Evolutionary conservation across 768 basidiomycete genomes (phyloP).

Genomic region (Saitozyma sp.): DNA sequence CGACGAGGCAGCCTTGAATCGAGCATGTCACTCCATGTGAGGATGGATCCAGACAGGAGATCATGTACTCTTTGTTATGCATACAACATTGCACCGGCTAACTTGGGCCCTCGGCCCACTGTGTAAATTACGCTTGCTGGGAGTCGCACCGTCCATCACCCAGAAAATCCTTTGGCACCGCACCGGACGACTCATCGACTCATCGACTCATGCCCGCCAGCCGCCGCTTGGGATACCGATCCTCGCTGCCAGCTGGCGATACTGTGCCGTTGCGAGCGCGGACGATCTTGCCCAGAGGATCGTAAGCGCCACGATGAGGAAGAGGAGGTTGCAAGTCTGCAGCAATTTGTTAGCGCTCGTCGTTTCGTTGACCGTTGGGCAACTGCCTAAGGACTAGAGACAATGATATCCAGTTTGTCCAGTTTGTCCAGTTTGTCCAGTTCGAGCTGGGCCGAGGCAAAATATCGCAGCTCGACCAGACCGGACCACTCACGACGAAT

Average conservation of each 20-base stretch:
- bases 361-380: neutral
- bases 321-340: slow-evolving; percentile 63
- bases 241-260: slow-evolving; percentile 77
- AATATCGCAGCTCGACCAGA: neutral
- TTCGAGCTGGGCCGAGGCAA: too few relatives aligned
- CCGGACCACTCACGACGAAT: slow-evolving; percentile 67
- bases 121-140: too few relatives aligned
- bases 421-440: neutral
- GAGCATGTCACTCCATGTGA: too few relatives aligned
- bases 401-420: neutral
- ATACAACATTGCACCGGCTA: too few relatives aligned
- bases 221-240: slow-evolving; percentile 63
- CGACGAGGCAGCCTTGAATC: too few relatives aligned
- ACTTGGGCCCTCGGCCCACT: too few relatives aligned
- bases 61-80: too few relatives aligned
- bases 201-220: slow-evolving; percentile 10
- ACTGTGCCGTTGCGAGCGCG: slow-evolving; percentile 69
- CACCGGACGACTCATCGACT: too few relatives aligned
- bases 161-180: too few relatives aligned
- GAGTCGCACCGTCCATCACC: too few relatives aligned
- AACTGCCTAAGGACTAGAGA: too few relatives aligned
- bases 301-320: slow-evolving; percentile 66
- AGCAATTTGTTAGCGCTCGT: neutral
- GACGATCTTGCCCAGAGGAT: slow-evolving; percentile 70
- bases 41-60: too few relatives aligned